phyloP scores from a whole-genome alignment of 192 early-diverging fungal species.

The Chytriomyces sp. region DNA sequence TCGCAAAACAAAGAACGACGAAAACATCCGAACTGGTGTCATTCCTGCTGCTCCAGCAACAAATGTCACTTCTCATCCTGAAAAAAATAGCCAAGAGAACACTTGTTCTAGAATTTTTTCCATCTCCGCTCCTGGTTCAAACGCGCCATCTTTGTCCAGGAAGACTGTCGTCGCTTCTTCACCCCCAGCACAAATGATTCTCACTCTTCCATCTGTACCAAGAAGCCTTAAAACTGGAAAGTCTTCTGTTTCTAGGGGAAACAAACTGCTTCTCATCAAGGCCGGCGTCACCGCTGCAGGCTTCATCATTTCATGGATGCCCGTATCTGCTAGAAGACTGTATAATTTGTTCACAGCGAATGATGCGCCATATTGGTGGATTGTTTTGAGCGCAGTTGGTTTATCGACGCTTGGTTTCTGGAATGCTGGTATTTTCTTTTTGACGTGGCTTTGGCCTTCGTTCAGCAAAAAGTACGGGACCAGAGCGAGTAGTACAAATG shows the following conservation, averaged over 20 bases:
- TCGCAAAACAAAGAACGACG: neutral
- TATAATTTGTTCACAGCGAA: neutral
- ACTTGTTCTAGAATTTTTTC: too few relatives aligned
- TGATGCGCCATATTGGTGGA: neutral
- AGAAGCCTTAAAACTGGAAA: too few relatives aligned
- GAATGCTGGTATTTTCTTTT: constrained; percentile 14
- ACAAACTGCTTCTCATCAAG: constrained; percentile 2
- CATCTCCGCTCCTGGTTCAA: too few relatives aligned
- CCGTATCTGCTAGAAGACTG: neutral
- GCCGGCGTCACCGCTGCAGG: neutral
- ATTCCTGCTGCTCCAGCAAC: neutral
- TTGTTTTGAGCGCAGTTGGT: neutral
- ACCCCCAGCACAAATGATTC: too few relatives aligned
- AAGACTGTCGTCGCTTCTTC: too few relatives aligned
- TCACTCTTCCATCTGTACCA: too few relatives aligned
- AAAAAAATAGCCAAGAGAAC: too few relatives aligned
- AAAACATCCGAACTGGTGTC: neutral
- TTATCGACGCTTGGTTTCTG: constrained; percentile 10
- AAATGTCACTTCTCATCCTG: neutral
- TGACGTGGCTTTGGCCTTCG: constrained; percentile 1
- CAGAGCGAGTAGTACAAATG: too few relatives aligned
- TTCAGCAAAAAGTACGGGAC: too few relatives aligned
- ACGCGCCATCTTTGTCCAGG: too few relatives aligned
- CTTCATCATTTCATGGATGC: constrained; percentile 12
- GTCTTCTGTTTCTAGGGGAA: neutral